These are phyloP conservation scores for Bimuria novae-zelandiae DNA, from an alignment of 2,329 filamentous ascomycete species.

Conservation along the genomic window DNA sequence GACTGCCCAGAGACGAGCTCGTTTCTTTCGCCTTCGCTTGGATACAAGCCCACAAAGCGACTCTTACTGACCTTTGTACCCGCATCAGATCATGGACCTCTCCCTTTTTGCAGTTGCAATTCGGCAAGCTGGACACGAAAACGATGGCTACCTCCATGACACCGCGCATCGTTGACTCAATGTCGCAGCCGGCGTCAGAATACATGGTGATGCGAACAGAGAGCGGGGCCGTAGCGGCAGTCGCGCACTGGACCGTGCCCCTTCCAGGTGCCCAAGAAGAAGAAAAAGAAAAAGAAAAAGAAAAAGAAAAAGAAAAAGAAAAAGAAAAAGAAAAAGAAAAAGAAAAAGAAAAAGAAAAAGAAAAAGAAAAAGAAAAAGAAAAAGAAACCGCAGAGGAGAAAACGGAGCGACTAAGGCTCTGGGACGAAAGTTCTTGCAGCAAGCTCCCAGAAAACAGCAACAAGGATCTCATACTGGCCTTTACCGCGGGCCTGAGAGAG, in stretches of 20 bases:
- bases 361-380: neutral
- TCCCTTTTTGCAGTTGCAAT: constrained; percentile 33
- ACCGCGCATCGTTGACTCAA: constrained; percentile 26
- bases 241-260: constrained; percentile 34
- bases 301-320: constrained; percentile 22
- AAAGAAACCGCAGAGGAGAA: constrained; percentile 22
- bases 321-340: neutral
- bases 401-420: constrained; percentile 27
- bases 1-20: too few relatives aligned
- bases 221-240: constrained; percentile 21
- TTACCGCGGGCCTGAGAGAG: constrained; percentile 17
- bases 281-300: neutral
- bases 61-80: too few relatives aligned
- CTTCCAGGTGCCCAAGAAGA: neutral
- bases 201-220: constrained; percentile 22
- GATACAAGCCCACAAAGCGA: too few relatives aligned
- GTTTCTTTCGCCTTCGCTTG: too few relatives aligned
- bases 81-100: constrained; percentile 24
- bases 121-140: constrained; percentile 25
- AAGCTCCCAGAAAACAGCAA: constrained; percentile 29
- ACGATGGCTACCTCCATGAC: constrained; percentile 24
- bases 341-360: constrained; percentile 23
- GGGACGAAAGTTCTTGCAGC: constrained; percentile 27
- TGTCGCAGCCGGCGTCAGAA: constrained; percentile 10
- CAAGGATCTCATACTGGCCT: constrained; percentile 31